These are phyloP conservation scores for Lagerstroemia speciosa DNA, from an alignment of 345 rosid species.

Conservation along the genomic window DNA sequence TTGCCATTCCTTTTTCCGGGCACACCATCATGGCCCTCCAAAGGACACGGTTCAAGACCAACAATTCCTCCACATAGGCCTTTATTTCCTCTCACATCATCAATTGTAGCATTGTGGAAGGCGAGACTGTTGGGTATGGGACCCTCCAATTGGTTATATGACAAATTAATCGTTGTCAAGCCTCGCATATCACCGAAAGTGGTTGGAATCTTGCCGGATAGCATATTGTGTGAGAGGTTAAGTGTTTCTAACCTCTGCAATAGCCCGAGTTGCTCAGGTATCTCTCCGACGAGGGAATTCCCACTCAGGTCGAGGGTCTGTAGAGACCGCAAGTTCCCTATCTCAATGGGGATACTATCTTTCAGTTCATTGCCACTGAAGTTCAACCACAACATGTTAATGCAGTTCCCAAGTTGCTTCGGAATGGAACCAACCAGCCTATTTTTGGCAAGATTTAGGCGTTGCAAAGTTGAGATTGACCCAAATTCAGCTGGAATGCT, in stretches of 20 bases:
- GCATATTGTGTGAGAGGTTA: conserved; percentile 8
- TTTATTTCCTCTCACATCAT: conserved; percentile 8
- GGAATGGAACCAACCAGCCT: conserved; percentile 6
- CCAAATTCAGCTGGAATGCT: conserved; percentile 9
- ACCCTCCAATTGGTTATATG: conserved; percentile 24
- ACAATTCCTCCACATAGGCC: conserved; percentile 17
- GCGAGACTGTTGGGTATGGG: conserved; percentile 18
- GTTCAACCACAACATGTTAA: not conserved
- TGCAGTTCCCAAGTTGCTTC: not conserved
- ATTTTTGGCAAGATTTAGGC: conserved; percentile 9
- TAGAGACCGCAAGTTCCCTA: not conserved
- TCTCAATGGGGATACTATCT: conserved; percentile 3
- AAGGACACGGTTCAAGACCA: conserved; percentile 8
- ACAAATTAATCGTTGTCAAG: conserved; percentile 17
- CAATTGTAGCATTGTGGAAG: conserved; percentile 13
- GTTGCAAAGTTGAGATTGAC: not conserved
- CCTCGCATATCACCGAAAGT: conserved; percentile 2
- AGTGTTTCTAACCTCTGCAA: not conserved
- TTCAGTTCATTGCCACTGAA: conserved; percentile 7
- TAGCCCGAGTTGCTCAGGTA: not conserved
- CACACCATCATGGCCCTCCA: not conserved
- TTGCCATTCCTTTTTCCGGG: not conserved
- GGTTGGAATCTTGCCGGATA: conserved; percentile 2
- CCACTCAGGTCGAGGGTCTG: conserved; percentile 4
- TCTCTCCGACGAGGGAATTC: not conserved